Base-by-base conservation (phyloP, 1,284 basidiomycete genomes). In the Cronartium quercuum region DNA sequence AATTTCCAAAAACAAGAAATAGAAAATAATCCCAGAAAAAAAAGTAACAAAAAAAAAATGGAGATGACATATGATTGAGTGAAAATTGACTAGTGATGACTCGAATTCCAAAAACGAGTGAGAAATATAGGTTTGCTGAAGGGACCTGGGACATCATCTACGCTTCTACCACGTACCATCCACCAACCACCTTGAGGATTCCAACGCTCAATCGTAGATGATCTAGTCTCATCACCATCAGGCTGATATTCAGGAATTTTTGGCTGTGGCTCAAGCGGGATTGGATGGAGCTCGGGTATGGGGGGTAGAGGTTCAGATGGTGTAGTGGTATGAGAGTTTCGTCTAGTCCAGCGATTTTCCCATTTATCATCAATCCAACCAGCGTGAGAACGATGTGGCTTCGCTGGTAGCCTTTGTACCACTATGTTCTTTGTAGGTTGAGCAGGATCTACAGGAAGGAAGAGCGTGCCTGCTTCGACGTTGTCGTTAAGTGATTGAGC, bases 181-280 rank as follows among this genome's bases (percentile, higher is more conserved):
- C 58, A 75, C 71, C 71, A 75, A 44, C 65, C 65, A n/a, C 71
- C 71, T 47, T 75, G 64, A 21, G 37, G 37, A 34, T 18, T 34
- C 29, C 60, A 1, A 6, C 29, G 37, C 18, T 37, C 15, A 38
- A 34, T 35, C 18, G 10, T 12, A 35, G 15, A 37, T n/a, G n/a
- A n/a, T n/a, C n/a, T n/a, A n/a, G n/a, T n/a, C n/a, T n/a, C n/a
- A n/a, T n/a, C n/a, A n/a, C n/a, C n/a, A n/a, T n/a, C n/a, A n/a
- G n/a, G n/a, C n/a, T n/a, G n/a, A n/a, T n/a, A n/a, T n/a, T n/a
- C n/a, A n/a, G n/a, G n/a, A n/a, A n/a, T n/a, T n/a, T n/a, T n/a
- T n/a, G n/a, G n/a, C n/a, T n/a, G n/a, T n/a, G n/a, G n/a, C n/a
- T n/a, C n/a, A n/a, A n/a, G n/a, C n/a, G n/a, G n/a, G n/a, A n/a